These are phyloP conservation scores for Pseudogymnoascus pannorum DNA, from an alignment of 2,329 filamentous ascomycete species.

Conservation along the genomic window DNA sequence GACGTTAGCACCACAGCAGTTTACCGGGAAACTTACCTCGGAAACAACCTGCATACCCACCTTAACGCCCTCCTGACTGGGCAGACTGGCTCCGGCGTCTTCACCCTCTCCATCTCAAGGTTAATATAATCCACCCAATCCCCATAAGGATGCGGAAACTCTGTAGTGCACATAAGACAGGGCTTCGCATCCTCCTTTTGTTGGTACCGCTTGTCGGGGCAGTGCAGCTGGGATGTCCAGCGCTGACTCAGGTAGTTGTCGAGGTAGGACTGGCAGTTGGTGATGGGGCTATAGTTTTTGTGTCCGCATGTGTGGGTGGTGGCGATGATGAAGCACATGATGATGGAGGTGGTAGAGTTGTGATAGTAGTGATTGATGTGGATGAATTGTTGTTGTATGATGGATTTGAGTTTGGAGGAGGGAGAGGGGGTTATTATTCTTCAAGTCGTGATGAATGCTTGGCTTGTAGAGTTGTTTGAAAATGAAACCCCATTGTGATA, in stretches of 20 bases:
- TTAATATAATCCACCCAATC: not conserved
- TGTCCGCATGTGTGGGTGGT: not conserved
- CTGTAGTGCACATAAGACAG: not conserved
- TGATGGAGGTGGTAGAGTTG: not conserved
- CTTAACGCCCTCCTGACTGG: not conserved
- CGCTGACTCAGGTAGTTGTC: not conserved
- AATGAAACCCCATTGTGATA: not conserved
- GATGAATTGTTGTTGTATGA: not conserved
- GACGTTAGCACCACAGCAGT: not conserved
- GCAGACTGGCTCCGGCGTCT: not conserved
- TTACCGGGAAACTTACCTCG: not conserved
- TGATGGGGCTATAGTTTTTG: not conserved
- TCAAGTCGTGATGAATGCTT: not conserved
- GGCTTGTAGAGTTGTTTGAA: not conserved
- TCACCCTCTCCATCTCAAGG: not conserved
- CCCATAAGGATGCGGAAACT: not conserved
- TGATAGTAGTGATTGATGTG: not conserved
- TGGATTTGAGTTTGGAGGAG: not conserved
- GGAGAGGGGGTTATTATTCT: not conserved
- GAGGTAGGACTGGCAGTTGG: not conserved
- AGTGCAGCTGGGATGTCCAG: not conserved
- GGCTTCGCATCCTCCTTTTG: not conserved
- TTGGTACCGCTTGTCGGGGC: not conserved
- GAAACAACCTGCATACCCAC: not conserved
- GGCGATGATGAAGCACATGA: not conserved